Evolutionary conservation across 2,329 filamentous ascomycete genomes (phyloP).

Genomic region (Cordyceps tenuipes): DNA sequence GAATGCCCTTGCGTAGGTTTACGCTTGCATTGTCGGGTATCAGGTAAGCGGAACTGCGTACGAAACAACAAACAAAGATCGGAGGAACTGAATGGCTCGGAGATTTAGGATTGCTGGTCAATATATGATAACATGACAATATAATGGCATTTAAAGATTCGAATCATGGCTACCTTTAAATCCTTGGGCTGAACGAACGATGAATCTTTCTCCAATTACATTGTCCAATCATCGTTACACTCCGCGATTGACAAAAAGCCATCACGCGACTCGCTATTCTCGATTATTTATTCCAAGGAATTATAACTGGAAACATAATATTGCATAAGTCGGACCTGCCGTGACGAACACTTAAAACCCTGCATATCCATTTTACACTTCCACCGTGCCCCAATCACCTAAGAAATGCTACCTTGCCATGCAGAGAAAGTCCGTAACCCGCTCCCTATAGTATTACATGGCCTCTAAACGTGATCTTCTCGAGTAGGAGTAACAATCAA

Average conservation of each 20-base stretch:
- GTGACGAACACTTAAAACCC: neutral
- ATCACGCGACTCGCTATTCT: neutral
- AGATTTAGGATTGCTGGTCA: neutral
- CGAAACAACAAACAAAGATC: neutral
- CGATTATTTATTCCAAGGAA: neutral
- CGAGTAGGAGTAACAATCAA: neutral
- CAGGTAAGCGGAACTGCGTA: neutral
- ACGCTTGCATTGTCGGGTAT: neutral
- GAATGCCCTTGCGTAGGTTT: conserved; percentile 7
- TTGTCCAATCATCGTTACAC: neutral
- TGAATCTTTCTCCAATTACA: no score
- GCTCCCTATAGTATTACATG: neutral
- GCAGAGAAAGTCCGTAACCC: neutral
- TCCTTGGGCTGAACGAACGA: neutral
- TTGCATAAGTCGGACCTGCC: neutral
- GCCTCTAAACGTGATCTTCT: neutral
- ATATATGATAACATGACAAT: neutral
- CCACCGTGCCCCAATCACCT: neutral
- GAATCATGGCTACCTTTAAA: neutral
- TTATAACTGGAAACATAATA: neutral
- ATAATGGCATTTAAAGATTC: neutral
- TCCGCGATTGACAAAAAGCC: neutral
- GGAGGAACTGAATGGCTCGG: neutral
- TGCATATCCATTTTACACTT: neutral
- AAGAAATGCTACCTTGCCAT: neutral